Evolutionary conservation across 495 filamentous ascomycete species (phyloP).

Genomic region (Pyronema domesticum): DNA sequence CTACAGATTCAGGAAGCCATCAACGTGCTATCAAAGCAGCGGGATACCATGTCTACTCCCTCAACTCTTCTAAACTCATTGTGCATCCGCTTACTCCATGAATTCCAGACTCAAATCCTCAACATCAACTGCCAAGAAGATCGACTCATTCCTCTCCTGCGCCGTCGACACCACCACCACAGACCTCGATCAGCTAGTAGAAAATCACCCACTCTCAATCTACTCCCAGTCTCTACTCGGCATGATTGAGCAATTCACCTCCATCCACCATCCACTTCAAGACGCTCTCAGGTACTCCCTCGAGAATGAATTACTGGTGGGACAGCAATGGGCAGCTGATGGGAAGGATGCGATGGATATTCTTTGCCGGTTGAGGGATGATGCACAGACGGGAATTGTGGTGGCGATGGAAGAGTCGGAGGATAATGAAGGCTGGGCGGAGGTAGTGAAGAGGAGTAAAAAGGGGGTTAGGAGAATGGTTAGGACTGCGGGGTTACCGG

Average conservation of each 20-base stretch:
- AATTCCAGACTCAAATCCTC: neutral
- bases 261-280: neutral
- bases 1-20: neutral
- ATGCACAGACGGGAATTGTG: neutral
- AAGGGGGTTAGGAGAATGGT: too few species aligned
- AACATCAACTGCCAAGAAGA: too few species aligned
- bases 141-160: neutral
- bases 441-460: too few species aligned
- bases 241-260: neutral
- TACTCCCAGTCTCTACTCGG: neutral
- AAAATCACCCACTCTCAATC: neutral
- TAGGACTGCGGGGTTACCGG: too few species aligned
- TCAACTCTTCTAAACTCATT: neutral
- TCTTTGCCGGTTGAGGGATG: neutral
- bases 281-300: neutral
- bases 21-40: neutral
- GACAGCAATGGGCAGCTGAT: neutral
- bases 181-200: neutral
- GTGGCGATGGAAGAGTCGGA: neutral
- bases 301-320: neutral
- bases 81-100: neutral
- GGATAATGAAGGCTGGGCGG: neutral
- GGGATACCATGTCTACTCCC: neutral
- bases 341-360: neutral
- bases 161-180: neutral